Evolutionary conservation across 257 asterid species (phyloP), one percentile per base, ranked within the genome.

Genomic region (Salvia miltiorrhiza): DNA sequence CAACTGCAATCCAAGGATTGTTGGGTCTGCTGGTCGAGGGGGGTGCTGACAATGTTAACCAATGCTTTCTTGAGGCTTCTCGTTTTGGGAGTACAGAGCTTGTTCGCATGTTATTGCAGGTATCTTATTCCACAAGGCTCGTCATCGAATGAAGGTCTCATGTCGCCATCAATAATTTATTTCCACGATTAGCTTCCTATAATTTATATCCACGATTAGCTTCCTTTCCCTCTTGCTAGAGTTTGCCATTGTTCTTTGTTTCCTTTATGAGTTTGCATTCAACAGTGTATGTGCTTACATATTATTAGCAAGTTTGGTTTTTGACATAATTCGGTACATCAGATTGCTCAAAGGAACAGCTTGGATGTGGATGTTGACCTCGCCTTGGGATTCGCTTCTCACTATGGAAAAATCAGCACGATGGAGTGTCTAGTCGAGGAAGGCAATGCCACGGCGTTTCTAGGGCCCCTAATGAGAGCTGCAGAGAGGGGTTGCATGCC

Each of bases 1-100:
- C 99, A 60, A 87, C 92, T 71, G 92, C 93, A 52, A 82, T 94
- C 69, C 97, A 94, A 75, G 97, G 99, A 45, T 77, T 94, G 77
- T 81, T 94, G 76, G 84, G 96, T 69, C 86, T 94, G 97, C 83
- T 94, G 74, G 99, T 91, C 50, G 99, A 94, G 78, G 97, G 99
- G 1, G 97, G 99, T 43, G 99, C 99, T 9, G 99, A 94, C 78
- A 94, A 94, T 77, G 97, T 94, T 45, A 94, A 91, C 76, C 97
- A 94, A 62, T 94, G 99, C 68, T 94, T 94, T 80, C 90, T 94
- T 64, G 99, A 94, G 85, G 99, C 99, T 49, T 89, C 99, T 4
- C 96, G 97, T 23, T 94, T 94, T 79, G 97, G 99, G 64, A 94
- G 99, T 85, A 94, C 99, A 10, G 99, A 94, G 76, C 99, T 94